Conservation (phyloP, 164 flowering plant species). For the Vitis rupestris region DNA sequence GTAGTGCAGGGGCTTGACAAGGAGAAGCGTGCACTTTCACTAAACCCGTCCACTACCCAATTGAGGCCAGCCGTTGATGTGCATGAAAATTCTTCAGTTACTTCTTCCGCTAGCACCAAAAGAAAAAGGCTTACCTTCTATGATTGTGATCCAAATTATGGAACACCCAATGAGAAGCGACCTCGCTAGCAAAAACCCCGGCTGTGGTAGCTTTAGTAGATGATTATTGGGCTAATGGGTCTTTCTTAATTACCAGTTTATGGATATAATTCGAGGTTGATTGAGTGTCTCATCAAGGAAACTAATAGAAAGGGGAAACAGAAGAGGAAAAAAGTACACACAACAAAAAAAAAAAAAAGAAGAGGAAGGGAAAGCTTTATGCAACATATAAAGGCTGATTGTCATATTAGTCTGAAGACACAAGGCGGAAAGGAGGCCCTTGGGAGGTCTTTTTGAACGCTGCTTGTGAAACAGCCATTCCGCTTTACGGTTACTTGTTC, state of each 20-base stretch:
- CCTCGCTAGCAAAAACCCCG: neutral
- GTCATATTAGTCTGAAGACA: neutral
- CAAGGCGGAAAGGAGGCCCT: conserved; percentile 10
- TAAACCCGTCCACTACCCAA: conserved; percentile 28
- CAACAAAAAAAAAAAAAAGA: conserved; percentile 3
- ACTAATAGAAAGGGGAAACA: conserved; percentile 1
- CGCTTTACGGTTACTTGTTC: conserved; percentile 2
- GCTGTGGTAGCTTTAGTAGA: neutral
- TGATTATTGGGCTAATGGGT: neutral
- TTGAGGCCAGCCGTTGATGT: conserved; percentile 9
- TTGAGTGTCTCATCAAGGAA: conserved; percentile 6
- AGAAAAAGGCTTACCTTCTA: conserved; percentile 36
- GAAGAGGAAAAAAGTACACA: neutral
- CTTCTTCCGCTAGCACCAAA: conserved; percentile 26
- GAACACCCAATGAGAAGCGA: conserved; percentile 14
- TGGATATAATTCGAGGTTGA: conserved; percentile 10
- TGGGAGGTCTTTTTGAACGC: conserved; percentile 8
- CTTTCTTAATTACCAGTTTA: neutral
- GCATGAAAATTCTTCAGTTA: conserved; percentile 18
- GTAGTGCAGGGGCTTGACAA: conserved; percentile 33
- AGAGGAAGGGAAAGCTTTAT: conserved; percentile 9
- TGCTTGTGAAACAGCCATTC: neutral
- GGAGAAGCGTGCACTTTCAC: conserved; percentile 23
- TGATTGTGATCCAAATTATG: conserved; percentile 19
- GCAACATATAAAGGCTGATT: conserved; percentile 14